Evolutionary conservation across 2,329 filamentous ascomycete species (phyloP).

Genomic region (Ascochyta rabiei): DNA sequence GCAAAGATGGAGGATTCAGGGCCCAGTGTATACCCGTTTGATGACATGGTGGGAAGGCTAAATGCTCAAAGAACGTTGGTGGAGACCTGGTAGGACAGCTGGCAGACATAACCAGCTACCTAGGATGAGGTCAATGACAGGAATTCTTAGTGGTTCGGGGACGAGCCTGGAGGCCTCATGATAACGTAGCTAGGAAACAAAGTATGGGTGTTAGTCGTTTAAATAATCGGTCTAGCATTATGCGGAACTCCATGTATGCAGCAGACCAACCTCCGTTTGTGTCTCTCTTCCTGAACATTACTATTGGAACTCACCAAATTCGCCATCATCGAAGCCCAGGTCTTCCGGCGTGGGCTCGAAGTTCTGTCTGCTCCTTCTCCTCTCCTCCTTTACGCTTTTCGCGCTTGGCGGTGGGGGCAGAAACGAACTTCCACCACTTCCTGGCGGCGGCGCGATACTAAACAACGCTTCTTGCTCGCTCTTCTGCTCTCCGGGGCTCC

Average conservation of each 20-base stretch:
- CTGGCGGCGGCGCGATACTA: conserved; percentile 75
- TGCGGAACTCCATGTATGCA: conserved; percentile 25
- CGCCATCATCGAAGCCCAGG: conserved; percentile 83
- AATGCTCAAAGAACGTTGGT: not conserved
- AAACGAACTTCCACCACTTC: conserved; percentile 49
- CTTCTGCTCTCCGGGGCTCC: conserved; percentile 43
- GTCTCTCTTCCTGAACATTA: not conserved
- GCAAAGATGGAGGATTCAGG: not conserved
- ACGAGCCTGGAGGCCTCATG: not conserved
- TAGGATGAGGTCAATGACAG: not conserved
- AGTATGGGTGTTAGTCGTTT: not conserved
- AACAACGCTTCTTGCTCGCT: conserved; percentile 63
- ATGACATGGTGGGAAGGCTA: not conserved
- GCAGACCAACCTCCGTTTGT: conserved; percentile 2
- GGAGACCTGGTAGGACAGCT: not conserved
- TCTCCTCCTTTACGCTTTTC: conserved; percentile 65
- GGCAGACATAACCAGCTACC: not conserved
- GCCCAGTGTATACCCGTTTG: not conserved
- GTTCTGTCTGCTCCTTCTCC: conserved; percentile 59
- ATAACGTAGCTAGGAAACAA: not conserved
- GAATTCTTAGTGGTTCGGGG: not conserved
- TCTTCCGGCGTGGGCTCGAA: conserved; percentile 58
- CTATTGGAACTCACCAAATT: conserved; percentile 81
- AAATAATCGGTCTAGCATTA: conserved; percentile 16
- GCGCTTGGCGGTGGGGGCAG: conserved; percentile 72